Evolutionary conservation across 2,329 filamentous ascomycete species (phyloP).

Genomic region (Talaromyces marneffei): DNA sequence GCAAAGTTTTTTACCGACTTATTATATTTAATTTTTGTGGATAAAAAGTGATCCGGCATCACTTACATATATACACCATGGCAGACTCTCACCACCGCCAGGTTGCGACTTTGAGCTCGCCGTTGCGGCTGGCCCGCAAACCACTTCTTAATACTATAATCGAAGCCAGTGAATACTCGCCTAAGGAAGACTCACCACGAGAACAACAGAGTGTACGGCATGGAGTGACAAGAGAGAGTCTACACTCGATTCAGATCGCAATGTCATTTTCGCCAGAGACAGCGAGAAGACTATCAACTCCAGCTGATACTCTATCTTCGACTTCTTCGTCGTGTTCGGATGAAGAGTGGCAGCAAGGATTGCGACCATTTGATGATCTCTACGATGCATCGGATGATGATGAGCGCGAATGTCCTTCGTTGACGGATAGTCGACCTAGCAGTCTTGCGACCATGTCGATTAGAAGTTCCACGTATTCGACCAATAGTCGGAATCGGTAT

Average conservation of each 20-base stretch:
- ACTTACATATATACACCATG: constrained; percentile 30
- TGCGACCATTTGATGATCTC: constrained; percentile 74
- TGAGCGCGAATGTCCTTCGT: constrained; percentile 56
- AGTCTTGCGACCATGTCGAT: constrained; percentile 42
- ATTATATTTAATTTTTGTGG: constrained; percentile 12
- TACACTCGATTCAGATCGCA: constrained; percentile 17
- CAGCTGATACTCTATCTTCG: constrained; percentile 26
- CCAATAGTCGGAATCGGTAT: constrained; percentile 45
- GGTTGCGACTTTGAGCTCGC: constrained; percentile 47
- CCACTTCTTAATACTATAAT: constrained; percentile 60
- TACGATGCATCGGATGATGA: constrained; percentile 77
- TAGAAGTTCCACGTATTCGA: constrained; percentile 32
- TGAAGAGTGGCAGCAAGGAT: constrained; percentile 59
- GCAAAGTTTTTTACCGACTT: constrained; percentile 1
- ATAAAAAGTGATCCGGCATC: constrained; percentile 27
- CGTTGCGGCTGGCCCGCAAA: constrained; percentile 53
- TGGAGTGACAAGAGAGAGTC: constrained; percentile 14
- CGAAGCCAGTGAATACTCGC: constrained; percentile 42
- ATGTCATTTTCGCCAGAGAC: constrained; percentile 16
- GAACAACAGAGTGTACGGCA: constrained; percentile 25
- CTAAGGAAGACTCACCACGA: neutral
- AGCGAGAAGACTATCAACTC: constrained; percentile 25
- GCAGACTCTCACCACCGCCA: constrained; percentile 44
- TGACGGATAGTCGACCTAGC: constrained; percentile 45
- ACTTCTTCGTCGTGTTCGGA: constrained; percentile 38